phyloP scores from a whole-genome alignment of 164 flowering plant species.

The Sextonia rubra region DNA sequence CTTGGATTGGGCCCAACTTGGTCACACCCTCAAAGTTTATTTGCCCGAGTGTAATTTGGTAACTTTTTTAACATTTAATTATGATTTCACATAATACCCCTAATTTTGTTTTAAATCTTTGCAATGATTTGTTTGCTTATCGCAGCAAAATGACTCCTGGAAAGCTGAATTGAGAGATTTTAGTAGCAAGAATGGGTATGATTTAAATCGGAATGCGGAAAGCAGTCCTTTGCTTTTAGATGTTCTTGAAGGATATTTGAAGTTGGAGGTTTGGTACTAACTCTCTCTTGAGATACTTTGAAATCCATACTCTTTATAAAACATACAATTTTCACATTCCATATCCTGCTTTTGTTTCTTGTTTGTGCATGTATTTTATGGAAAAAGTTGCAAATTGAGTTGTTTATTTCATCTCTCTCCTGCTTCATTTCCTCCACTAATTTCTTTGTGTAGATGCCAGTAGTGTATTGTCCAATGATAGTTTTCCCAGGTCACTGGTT shows the following conservation, averaged over 20 bases:
- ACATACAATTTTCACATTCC: background rate
- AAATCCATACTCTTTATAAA: no score
- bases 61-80: constrained; percentile 20
- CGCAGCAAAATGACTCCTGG: constrained; percentile 96
- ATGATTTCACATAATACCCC: background rate
- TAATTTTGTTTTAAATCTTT: background rate
- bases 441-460: no score
- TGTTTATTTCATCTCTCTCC: background rate
- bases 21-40: constrained; percentile 92
- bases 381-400: background rate
- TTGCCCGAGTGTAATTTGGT: constrained; percentile 98
- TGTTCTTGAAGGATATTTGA: constrained; percentile 93
- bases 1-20: constrained; percentile 96
- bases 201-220: constrained; percentile 77
- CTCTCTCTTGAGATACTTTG: background rate
- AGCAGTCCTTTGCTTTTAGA: constrained; percentile 87
- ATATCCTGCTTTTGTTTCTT: background rate
- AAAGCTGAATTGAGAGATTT: constrained; percentile 89
- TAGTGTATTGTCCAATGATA: no score
- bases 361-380: background rate
- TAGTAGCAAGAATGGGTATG: constrained; percentile 72
- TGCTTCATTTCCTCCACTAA: background rate
- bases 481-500: no score
- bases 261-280: constrained; percentile 69
- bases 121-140: background rate